Base-by-base conservation (phyloP, 2,329 filamentous ascomycete genomes). In the Sclerotinia minor region DNA sequence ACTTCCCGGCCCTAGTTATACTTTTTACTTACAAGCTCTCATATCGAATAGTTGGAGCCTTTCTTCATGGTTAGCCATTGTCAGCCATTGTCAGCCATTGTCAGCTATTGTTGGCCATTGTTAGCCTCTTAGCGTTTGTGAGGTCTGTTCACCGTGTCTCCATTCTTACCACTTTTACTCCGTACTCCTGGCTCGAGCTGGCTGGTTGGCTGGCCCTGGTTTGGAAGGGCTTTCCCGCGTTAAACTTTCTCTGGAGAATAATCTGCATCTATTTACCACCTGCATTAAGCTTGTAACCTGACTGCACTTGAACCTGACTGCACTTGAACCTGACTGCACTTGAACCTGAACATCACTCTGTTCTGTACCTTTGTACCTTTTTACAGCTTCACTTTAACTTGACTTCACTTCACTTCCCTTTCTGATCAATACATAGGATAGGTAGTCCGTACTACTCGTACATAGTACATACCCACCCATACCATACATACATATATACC, bases 231-330 rank as follows among this genome's bases (percentile, higher is more conserved):
- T 8, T 57, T 41, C 21, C 54, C 35, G n/a, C 54, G 35, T 57
- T 24, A 26, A 41, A 26, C 54, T 41, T 57, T 41, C 35, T 41
- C 6, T 17, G 53, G 53, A 57, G 54, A 26, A 24, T 38, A 21
- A 24, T 24, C 54, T 57, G 54, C 54, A 55, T 54, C 9, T n/a
- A 5, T 54, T 21, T 54, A 29, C 29, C 8, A 8, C 32, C n/a
- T 55, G 53, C 53, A 38, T 55, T 38, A 38, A 38, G 53, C 53
- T 38, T 55, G 53, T 38, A 55, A 38, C 53, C 53, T 24, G 53
- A n/a, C 53, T 35, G 29, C 17, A 21, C n/a, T 21, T 6, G n/a
- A 8, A 32, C 15, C 3, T 38, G 21, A 38, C n/a, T 29, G 29
- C 29, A 29, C 5, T 29, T n/a, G n/a, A 55, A 38, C 53, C 53